Evolutionary conservation across 1,284 basidiomycete genomes (phyloP), one percentile per base, ranked within the genome.

Genomic region (Coniophora puteana): DNA sequence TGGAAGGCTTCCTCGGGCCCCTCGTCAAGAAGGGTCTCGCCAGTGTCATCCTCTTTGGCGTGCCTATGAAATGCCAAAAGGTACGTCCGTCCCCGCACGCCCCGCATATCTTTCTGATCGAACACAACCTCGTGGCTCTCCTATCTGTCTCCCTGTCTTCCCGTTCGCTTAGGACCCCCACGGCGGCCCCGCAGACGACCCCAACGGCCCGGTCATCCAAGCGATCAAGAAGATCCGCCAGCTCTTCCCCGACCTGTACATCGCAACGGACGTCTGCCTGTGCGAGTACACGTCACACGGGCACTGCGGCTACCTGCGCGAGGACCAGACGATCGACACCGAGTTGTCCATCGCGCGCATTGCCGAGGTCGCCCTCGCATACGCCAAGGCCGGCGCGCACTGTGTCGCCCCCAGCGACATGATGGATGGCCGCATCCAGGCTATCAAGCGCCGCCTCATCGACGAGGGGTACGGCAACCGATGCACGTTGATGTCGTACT

Each of bases 231-330:
- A 81, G 42, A 72, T 99, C 18, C 78, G 86, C 13, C 47, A 65
- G 8, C 74, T 89, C 44, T 99, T 86, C 68, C 95, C 96, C 2
- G n/a, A n/a, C 10, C 68, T 94, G 18, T 91, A 92, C 69, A 84
- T 99, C 52, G 90, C 93, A 0, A 82, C 82, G 55, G 96, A 99
- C 58, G 96, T 99, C 21, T 99, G 96, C 59, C 80, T 99, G n/a
- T 99, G 96, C 74, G 96, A 99, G 66, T 99, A 99, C 72, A 98
- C 96, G 10, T 90, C 90, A 36, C 94, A 99, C 59, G 96, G 96
- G 0, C 96, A 99, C 68, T 99, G 95, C 57, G 96, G 96, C 21
- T 62, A 93, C 45, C 78, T 95, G 21, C 65, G 84, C 51, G 46
- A 60, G 1, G 86, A 92, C 53, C 85, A 87, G 12, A 80, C 82